Conservation (phyloP, 179 eudicot species). For the Monotropa hypopitys region DNA sequence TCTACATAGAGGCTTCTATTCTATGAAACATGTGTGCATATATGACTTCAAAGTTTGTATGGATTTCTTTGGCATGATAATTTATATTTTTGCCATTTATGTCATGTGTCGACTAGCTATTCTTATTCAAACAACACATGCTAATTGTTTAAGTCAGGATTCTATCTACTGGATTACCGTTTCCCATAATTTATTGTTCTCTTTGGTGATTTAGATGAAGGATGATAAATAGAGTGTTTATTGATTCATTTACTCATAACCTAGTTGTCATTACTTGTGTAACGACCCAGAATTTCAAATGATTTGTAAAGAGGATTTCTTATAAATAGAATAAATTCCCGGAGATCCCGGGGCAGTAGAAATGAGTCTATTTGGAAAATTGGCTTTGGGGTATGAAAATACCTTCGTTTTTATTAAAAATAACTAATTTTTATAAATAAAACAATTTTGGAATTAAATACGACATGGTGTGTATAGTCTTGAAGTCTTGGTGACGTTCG, state of each 20-base stretch:
- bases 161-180: not conserved
- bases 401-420: too few species aligned
- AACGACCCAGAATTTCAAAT: not conserved
- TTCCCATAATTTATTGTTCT: not conserved
- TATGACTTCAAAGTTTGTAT: not conserved
- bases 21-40: not conserved
- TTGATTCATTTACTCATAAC: not conserved
- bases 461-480: too few species aligned
- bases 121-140: not conserved
- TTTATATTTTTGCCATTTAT: not conserved
- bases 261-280: not conserved
- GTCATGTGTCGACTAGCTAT: not conserved
- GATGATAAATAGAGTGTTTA: not conserved
- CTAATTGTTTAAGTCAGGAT: not conserved
- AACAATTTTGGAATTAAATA: too few species aligned
- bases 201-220: not conserved
- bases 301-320: too few species aligned
- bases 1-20: not conserved
- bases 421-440: too few species aligned
- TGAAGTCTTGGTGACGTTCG: too few species aligned
- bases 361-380: too few species aligned
- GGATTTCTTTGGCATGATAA: not conserved
- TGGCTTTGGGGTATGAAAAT: too few species aligned
- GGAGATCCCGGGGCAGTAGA: too few species aligned
- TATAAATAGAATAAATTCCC: too few species aligned